Base-by-base conservation (phyloP, 2,329 filamentous ascomycete species). In the Thelonectria rubi region DNA sequence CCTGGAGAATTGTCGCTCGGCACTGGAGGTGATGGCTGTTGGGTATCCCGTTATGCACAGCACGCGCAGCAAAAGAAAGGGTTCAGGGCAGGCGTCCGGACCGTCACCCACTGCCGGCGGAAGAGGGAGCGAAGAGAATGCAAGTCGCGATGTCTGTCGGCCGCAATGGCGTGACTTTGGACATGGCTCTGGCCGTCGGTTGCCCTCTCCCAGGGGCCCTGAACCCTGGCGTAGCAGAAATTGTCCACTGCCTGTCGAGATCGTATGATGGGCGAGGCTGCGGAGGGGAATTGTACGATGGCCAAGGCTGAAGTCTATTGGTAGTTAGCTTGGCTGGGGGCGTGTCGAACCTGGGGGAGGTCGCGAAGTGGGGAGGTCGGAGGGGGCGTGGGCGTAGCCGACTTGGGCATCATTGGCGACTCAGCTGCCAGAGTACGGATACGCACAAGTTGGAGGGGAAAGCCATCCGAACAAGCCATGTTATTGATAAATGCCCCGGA, bases 251-350 rank as follows among this genome's bases (percentile, higher is more conserved):
- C 57, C 52, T 55, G 64, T 24, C 64, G 66, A 74, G 69, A 76
- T 77, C 76, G 75, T 77, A 77, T 77, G 75, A 77, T 77, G 68
- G 55, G 60, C 75, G 64, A 77, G 75, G 75, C 76, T 77, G 69
- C 59, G 65, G 70, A 74, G 73, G 72, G 71, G 70, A 72, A 72
- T 72, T 70, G 70, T 69, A 72, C 70, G 70, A 72, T 72, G 60
- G 62, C 62, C 69, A 69, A 71, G 67, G 58, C 63, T 39, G 51
- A 42, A 48, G 18, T 52, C 63, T 24, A 71, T 71, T 71, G 69
- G 69, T 62, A 8, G 32, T 34, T 34, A 34, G 32, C 32, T 11
- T 34, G 24, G 24, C 24, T 24, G 32, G 32, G 32, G 32, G 32
- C 32, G 32, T 34, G 32, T 14, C 9, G 32, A 34, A 34, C 32